Percentiles rank a stretch among this genome's conserved stretches.
These are phyloP conservation scores for Licmophora abbreviata DNA, from an alignment of 108 stramenopile genomes.

Conservation along the genomic window DNA sequence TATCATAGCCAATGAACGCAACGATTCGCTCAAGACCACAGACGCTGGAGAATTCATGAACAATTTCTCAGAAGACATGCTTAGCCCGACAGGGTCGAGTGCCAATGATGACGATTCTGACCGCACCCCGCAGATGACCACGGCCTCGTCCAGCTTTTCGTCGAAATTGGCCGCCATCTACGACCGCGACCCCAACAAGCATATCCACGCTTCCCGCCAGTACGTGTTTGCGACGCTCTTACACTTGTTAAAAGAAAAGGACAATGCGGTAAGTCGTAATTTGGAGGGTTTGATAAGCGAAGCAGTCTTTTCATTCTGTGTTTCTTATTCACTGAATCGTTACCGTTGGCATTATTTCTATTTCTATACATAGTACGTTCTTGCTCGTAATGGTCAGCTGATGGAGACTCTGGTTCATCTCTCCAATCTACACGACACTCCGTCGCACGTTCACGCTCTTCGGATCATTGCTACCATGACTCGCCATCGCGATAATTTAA, in stretches of 20 bases:
- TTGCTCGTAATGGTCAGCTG: slow-evolving; percentile 37
- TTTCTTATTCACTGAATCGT: background rate
- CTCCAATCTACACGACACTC: slow-evolving; percentile 44
- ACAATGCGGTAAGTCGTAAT: slow-evolving; percentile 54
- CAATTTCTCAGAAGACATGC: background rate
- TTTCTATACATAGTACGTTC: slow-evolving; percentile 22
- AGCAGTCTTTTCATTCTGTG: background rate
- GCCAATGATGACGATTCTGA: slow-evolving; percentile 3
- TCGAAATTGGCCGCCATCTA: slow-evolving; percentile 19
- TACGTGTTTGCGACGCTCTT: slow-evolving; percentile 58
- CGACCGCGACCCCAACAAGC: slow-evolving; percentile 50
- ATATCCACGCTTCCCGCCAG: slow-evolving; percentile 43
- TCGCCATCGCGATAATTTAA: slow-evolving; percentile 65
- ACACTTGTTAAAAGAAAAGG: slow-evolving; percentile 70
- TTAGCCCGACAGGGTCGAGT: background rate
- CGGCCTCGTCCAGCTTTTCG: background rate
- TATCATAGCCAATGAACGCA: no score
- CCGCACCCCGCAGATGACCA: background rate
- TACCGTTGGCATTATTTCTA: slow-evolving; percentile 1
- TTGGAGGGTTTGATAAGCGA: background rate
- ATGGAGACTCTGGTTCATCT: slow-evolving; percentile 43
- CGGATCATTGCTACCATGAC: slow-evolving; percentile 59
- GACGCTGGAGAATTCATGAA: background rate
- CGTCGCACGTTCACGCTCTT: slow-evolving; percentile 56
- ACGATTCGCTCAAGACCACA: background rate